A percentile compares a stretch with the other conserved stretches of the same genome.
Conservation (phyloP, 2,329 filamentous ascomycete genomes). For the Talaromyces sp. region DNA sequence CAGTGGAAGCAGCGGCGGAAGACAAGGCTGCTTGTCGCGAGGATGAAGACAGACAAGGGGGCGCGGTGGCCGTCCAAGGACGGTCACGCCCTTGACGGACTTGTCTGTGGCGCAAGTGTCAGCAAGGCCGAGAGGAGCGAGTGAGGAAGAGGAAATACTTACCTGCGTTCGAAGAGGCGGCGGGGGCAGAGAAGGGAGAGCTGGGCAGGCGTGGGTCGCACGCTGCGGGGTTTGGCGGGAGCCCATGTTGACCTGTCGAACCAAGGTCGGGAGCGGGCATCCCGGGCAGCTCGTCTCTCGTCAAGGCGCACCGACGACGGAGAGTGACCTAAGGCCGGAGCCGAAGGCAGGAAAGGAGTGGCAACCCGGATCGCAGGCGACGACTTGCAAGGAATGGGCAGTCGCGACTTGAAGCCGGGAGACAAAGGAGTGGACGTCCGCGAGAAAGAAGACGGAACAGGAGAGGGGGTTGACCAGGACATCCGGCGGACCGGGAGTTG, state of each 20-base stretch:
- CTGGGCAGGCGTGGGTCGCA: neutral
- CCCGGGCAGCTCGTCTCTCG: neutral
- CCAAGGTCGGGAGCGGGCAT: conserved; percentile 1
- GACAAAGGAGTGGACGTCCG: neutral
- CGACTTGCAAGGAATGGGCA: neutral
- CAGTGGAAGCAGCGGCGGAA: neutral
- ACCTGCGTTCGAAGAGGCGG: neutral
- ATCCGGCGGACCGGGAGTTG: neutral
- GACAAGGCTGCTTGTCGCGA: neutral
- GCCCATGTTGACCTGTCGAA: neutral
- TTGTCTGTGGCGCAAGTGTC: neutral
- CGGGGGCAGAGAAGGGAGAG: neutral
- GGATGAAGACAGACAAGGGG: neutral
- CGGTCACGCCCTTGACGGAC: conserved; percentile 4
- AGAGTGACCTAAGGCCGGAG: neutral
- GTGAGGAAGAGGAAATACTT: too few relatives aligned
- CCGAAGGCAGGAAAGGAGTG: neutral
- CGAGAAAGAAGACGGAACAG: neutral
- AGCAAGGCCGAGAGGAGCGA: too few relatives aligned
- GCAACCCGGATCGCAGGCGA: neutral
- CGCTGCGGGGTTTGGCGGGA: neutral
- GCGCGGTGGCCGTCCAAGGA: neutral
- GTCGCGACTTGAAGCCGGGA: neutral
- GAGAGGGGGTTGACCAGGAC: neutral
- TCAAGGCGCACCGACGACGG: neutral